Evolutionary conservation across 441 rosid species (phyloP).

Genomic region (Rhodomyrtus psidioides): DNA sequence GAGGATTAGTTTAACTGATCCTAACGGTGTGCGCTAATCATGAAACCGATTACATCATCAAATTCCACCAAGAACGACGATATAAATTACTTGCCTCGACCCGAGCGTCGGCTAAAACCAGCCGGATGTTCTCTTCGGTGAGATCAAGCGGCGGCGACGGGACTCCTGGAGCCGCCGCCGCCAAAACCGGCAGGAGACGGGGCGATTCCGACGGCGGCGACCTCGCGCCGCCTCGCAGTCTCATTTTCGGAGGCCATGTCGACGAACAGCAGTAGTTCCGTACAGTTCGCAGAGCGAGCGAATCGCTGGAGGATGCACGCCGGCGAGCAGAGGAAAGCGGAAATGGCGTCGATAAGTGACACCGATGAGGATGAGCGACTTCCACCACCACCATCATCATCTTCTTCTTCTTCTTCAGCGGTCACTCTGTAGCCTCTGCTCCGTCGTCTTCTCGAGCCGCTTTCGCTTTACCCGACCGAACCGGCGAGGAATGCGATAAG

Average conservation of each 20-base stretch:
- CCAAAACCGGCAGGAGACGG: constrained; percentile 2
- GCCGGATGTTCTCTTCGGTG: constrained; percentile 71
- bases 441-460: no score
- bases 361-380: background rate
- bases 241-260: background rate
- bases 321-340: background rate
- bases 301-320: background rate
- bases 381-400: background rate
- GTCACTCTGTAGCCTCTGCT: background rate
- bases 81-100: constrained; percentile 38
- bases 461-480: background rate
- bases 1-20: background rate
- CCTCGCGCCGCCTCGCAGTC: background rate
- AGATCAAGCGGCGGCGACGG: constrained; percentile 70
- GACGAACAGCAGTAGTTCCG: background rate
- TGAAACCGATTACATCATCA: background rate
- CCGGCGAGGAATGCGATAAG: no score
- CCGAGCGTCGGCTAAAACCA: constrained; percentile 66
- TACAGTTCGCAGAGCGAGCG: background rate
- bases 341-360: background rate
- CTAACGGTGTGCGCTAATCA: background rate
- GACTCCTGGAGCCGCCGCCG: constrained; percentile 32
- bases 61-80: background rate
- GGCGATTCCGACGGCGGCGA: background rate
- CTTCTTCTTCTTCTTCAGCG: background rate